phyloP scores from a whole-genome alignment of 2,329 filamentous ascomycete genomes.

The Ophiostoma ulmi region DNA sequence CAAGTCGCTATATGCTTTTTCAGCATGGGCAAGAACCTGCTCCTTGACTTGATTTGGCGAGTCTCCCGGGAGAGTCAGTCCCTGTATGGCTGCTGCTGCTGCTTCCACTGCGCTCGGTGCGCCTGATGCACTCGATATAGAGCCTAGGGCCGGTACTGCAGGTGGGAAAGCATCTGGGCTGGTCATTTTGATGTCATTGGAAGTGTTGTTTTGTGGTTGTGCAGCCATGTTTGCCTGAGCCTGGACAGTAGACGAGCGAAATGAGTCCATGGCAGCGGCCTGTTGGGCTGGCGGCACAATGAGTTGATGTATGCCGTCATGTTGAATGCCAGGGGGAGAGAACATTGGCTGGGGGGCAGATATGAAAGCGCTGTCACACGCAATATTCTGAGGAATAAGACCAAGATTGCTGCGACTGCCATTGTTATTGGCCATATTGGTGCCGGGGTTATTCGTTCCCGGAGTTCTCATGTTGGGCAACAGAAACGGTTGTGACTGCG shows the following conservation, averaged over 20 bases:
- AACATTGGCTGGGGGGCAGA: constrained; percentile 31
- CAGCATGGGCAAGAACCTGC: constrained; percentile 63
- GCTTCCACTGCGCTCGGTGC: not conserved
- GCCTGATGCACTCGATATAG: not conserved
- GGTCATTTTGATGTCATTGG: constrained; percentile 30
- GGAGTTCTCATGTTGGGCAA: constrained; percentile 29
- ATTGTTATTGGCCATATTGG: constrained; percentile 16
- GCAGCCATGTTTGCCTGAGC: constrained; percentile 4
- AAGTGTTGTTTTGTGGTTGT: not conserved
- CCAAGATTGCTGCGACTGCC: constrained; percentile 26
- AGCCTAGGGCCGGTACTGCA: constrained; percentile 28
- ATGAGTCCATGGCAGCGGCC: not conserved
- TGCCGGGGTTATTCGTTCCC: constrained; percentile 11
- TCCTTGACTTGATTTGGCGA: constrained; percentile 54
- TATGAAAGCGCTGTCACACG: constrained; percentile 34
- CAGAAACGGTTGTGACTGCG: constrained; percentile 25
- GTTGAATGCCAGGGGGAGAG: constrained; percentile 22
- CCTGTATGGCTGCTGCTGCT: not conserved
- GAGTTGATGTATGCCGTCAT: constrained; percentile 16
- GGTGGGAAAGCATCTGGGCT: constrained; percentile 29
- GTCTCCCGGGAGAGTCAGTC: constrained; percentile 20
- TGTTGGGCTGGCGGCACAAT: constrained; percentile 14
- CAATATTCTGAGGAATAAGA: constrained; percentile 36
- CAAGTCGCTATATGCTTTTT: constrained; percentile 66
- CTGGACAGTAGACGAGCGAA: not conserved